phyloP scores from a whole-genome alignment of 2,329 filamentous ascomycete genomes.

The Thermothelomyces thermophilus region DNA sequence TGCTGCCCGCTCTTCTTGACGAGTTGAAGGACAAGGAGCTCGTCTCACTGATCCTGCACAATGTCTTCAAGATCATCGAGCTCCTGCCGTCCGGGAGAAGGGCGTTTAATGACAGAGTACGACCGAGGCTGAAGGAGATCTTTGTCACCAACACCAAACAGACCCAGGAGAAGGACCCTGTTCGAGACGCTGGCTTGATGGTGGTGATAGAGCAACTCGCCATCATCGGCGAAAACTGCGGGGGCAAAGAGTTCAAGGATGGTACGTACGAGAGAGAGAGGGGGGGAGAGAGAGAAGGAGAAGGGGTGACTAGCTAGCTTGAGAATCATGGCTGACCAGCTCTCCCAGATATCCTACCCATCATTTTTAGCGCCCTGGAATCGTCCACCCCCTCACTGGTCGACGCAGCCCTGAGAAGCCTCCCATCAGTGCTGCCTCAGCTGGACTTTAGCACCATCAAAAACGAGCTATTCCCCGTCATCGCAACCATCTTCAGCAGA shows the following conservation, averaged over 20 bases:
- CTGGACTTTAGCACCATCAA: constrained; percentile 97
- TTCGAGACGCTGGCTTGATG: constrained; percentile 85
- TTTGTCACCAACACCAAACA: constrained; percentile 60
- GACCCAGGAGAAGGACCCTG: constrained; percentile 66
- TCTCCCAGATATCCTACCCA: constrained; percentile 70
- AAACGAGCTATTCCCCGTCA: constrained; percentile 89
- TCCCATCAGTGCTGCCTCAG: constrained; percentile 75
- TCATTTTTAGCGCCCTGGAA: constrained; percentile 76
- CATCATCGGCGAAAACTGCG: constrained; percentile 70
- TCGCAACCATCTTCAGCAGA: constrained; percentile 83
- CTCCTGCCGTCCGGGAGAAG: constrained; percentile 70
- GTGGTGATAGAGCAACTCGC: constrained; percentile 79
- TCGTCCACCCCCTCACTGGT: constrained; percentile 85
- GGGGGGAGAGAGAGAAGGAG: too few relatives aligned
- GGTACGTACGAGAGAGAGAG: constrained; percentile 45
- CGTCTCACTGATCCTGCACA: constrained; percentile 77
- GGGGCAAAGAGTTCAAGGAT: constrained; percentile 91
- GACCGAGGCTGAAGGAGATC: constrained; percentile 76
- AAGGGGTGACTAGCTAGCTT: too few relatives aligned
- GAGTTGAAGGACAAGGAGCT: constrained; percentile 91
- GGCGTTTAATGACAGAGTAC: constrained; percentile 75
- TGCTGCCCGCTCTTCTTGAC: constrained; percentile 80
- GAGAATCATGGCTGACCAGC: constrained; percentile 1
- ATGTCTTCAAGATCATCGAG: constrained; percentile 78
- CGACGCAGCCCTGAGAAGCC: constrained; percentile 71